Conservation (phyloP, 352 stramenopile genomes). For the Phytophthora megakarya region DNA sequence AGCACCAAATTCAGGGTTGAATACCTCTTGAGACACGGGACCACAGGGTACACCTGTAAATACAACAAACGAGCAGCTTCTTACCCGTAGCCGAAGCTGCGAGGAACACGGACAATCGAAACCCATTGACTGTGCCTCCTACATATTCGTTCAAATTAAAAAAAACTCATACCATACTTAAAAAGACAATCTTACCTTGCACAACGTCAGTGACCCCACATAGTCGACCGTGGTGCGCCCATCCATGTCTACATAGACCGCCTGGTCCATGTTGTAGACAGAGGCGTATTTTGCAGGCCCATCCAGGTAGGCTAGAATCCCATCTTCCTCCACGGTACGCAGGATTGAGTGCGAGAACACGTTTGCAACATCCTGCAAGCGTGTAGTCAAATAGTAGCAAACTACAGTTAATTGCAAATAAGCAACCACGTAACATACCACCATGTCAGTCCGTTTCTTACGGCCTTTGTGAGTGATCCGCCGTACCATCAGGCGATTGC, state of each 20-base stretch:
- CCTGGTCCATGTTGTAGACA: slow-evolving; percentile 6
- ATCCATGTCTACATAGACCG: slow-evolving; percentile 6
- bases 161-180: not conserved
- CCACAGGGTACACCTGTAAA: not conserved
- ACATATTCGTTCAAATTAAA: too few species aligned
- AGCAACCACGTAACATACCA: too few species aligned
- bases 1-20: not conserved
- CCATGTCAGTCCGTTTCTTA: too few species aligned
- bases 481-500: not conserved
- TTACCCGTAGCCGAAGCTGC: slow-evolving; percentile 1
- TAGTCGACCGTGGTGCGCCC: not conserved
- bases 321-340: not conserved
- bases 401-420: too few species aligned
- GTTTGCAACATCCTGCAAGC: too few species aligned
- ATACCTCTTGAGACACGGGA: slow-evolving; percentile 9
- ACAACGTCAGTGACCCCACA: not conserved
- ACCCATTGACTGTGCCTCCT: slow-evolving; percentile 1
- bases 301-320: not conserved
- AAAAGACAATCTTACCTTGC: slow-evolving; percentile 5
- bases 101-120: not conserved
- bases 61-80: not conserved
- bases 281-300: not conserved
- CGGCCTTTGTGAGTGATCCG: not conserved
- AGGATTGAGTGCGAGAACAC: slow-evolving; percentile 5
- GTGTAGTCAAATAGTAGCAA: too few species aligned